These are phyloP conservation scores for maize (Zea mays) DNA, from an alignment of 176 grass and related monocot species.

Conservation along the genomic window Zm-B73-REFERENCE-NAM-5.0 NC_050100.1:8175501-8176000, in stretches of 20 bases:
- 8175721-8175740: background rate
- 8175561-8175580: constrained; percentile 9
- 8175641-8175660: constrained; percentile 32
- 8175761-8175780: background rate
- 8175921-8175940: background rate
- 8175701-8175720: constrained; percentile 28
- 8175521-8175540: constrained; percentile 34
- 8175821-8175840: constrained; percentile 9
- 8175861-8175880: constrained; percentile 40
- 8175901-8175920: background rate
- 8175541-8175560: constrained; percentile 32
- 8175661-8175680: background rate
- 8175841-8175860: constrained; percentile 42
- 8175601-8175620: constrained; percentile 35
- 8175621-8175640: constrained; percentile 41
- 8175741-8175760: constrained; percentile 22
- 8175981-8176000: background rate
- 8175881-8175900: constrained; percentile 42
- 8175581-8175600: background rate
- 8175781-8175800: background rate
- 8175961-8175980: constrained; percentile 4
- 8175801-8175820: background rate
- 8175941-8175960: background rate
- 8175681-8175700: constrained; percentile 14
- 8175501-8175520: constrained; percentile 11